These are phyloP conservation scores for Populus tremula DNA, from an alignment of 345 rosid species.

Conservation along the genomic window DNA sequence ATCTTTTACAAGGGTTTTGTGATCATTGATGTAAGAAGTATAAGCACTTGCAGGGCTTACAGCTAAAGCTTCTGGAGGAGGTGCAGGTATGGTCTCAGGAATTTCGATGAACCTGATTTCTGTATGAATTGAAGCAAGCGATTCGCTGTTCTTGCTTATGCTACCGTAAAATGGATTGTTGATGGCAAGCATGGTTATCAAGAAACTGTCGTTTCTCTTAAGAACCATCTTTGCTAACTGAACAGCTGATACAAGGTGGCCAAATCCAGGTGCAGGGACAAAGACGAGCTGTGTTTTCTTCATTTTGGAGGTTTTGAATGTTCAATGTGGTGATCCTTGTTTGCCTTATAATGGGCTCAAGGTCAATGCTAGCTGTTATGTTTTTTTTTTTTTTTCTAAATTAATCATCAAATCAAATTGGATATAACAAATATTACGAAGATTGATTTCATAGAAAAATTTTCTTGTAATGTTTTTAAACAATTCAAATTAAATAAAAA, in stretches of 20 bases:
- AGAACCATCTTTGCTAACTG: constrained; percentile 1
- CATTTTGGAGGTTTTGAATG: neutral
- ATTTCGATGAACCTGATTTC: constrained; percentile 2
- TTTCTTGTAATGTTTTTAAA: too few species aligned
- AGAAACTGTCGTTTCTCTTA: neutral
- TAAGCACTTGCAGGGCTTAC: neutral
- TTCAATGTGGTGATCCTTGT: neutral
- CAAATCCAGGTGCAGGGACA: constrained; percentile 10
- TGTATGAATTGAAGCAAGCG: neutral
- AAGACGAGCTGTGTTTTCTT: constrained; percentile 2
- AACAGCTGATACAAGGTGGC: constrained; percentile 9
- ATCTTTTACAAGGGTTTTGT: neutral
- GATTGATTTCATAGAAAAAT: too few species aligned
- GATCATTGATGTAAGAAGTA: neutral
- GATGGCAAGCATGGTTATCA: constrained; percentile 5
- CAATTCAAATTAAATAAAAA: too few species aligned
- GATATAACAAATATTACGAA: too few species aligned
- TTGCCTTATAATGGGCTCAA: neutral
- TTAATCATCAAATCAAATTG: too few species aligned
- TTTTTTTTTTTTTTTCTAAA: too few species aligned
- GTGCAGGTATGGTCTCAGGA: neutral
- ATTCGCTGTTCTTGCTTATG: neutral
- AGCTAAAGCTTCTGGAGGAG: neutral
- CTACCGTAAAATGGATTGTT: neutral
- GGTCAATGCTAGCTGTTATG: neutral